These are phyloP conservation scores for Nemania sp. DNA, from an alignment of 2,329 filamentous ascomycete genomes.

Conservation along the genomic window DNA sequence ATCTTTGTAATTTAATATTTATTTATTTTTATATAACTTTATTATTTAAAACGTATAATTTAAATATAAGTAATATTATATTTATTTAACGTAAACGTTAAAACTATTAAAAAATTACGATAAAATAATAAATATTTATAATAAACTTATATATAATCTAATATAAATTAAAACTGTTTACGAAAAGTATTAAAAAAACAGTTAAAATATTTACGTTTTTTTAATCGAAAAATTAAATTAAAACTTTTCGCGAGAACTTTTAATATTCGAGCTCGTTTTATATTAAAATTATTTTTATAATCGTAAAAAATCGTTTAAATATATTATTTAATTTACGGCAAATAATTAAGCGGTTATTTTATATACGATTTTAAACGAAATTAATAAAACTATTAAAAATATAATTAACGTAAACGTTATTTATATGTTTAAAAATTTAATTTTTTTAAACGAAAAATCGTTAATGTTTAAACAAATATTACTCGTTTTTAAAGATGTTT, in stretches of 20 bases:
- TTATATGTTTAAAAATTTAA: not conserved
- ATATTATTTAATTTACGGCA: slow-evolving; percentile 2
- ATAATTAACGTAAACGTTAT: slow-evolving; percentile 6
- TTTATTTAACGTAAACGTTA: slow-evolving; percentile 15
- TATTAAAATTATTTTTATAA: slow-evolving; percentile 11
- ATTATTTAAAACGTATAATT: slow-evolving; percentile 11
- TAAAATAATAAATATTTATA: slow-evolving; percentile 12
- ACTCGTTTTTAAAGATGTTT: slow-evolving; percentile 12
- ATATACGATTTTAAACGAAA: slow-evolving; percentile 1
- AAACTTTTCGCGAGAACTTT: not conserved
- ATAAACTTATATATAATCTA: slow-evolving; percentile 14
- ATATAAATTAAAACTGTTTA: slow-evolving; percentile 16
- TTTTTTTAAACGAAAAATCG: slow-evolving; percentile 1
- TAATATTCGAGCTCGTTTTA: slow-evolving; percentile 7
- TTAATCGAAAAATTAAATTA: slow-evolving; percentile 1
- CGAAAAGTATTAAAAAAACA: slow-evolving; percentile 15
- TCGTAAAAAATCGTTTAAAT: slow-evolving; percentile 8
- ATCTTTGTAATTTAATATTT: slow-evolving; percentile 2
- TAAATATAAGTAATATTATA: slow-evolving; percentile 13
- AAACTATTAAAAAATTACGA: not conserved
- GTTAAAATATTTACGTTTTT: slow-evolving; percentile 4
- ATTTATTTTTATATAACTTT: slow-evolving; percentile 17
- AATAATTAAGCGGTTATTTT: slow-evolving; percentile 4
- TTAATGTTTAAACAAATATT: slow-evolving; percentile 7
- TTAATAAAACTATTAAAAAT: slow-evolving; percentile 7